Evolutionary conservation across 257 asterid species (phyloP).

Genomic region (Rauvolfia tetraphylla): DNA sequence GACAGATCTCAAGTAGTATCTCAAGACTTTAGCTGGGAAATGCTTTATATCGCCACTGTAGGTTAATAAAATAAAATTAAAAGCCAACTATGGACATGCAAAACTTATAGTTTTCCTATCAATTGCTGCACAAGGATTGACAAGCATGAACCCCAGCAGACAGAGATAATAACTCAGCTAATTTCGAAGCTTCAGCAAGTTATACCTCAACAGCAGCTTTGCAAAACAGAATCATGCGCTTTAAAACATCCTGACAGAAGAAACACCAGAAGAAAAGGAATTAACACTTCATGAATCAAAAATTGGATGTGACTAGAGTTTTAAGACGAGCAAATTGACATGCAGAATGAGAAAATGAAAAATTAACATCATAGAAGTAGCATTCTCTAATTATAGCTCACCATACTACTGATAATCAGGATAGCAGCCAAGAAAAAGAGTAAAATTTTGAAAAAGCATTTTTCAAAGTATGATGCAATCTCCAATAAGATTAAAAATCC

Average conservation of each 20-base stretch:
- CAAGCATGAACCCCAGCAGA: background rate
- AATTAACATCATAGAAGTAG: background rate
- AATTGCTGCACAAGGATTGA: background rate
- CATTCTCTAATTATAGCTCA: conserved; percentile 2
- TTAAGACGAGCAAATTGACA: background rate
- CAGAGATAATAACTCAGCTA: background rate
- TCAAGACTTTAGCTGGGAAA: background rate
- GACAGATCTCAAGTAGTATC: background rate
- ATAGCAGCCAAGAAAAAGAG: background rate
- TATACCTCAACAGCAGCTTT: conserved; percentile 96
- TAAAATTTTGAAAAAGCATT: background rate
- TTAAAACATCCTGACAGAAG: conserved; percentile 76
- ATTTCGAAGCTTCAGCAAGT: background rate
- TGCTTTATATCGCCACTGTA: background rate
- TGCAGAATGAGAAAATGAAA: background rate
- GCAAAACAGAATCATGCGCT: conserved; percentile 91
- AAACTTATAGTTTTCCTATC: background rate
- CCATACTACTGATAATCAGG: background rate
- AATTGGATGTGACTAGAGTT: conserved; percentile 5
- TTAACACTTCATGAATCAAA: background rate
- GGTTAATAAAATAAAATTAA: background rate
- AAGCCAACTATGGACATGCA: background rate
- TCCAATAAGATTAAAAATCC: background rate
- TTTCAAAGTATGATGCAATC: background rate
- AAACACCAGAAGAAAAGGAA: conserved; percentile 17